These are phyloP conservation scores for Nemania abortiva DNA, from an alignment of 2,329 filamentous ascomycete genomes.

Conservation along the genomic window DNA sequence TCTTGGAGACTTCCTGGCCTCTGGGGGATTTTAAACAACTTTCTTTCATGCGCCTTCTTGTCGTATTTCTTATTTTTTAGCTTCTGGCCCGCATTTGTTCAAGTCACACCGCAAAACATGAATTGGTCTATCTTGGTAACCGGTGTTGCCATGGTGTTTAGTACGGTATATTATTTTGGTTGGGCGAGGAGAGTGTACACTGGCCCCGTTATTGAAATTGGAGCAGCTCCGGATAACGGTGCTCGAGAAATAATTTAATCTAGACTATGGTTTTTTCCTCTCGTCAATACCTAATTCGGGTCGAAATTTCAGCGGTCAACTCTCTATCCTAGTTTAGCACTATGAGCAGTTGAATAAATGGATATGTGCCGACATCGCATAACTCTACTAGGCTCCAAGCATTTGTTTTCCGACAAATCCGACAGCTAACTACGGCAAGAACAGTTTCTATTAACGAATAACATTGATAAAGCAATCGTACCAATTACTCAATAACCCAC, in stretches of 20 bases:
- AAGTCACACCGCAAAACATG: slow-evolving; percentile 40
- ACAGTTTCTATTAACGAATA: too few relatives aligned
- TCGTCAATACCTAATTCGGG: too few relatives aligned
- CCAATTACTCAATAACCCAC: too few relatives aligned
- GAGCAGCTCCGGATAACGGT: background rate
- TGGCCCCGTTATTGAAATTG: slow-evolving; percentile 39
- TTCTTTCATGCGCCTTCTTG: slow-evolving; percentile 38
- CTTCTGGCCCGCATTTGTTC: slow-evolving; percentile 41
- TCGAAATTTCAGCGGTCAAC: too few relatives aligned
- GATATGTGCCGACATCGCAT: too few relatives aligned
- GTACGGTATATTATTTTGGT: slow-evolving; percentile 40
- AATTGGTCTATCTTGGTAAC: slow-evolving; percentile 41
- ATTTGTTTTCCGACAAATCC: too few relatives aligned
- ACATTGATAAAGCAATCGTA: too few relatives aligned
- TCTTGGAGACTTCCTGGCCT: slow-evolving; percentile 40
- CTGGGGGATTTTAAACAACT: slow-evolving; percentile 39
- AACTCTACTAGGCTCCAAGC: too few relatives aligned
- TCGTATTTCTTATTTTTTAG: slow-evolving; percentile 43
- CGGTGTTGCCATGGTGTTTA: slow-evolving; percentile 40
- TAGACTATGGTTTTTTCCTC: too few relatives aligned
- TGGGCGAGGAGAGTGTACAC: slow-evolving; percentile 40
- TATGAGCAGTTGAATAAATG: too few relatives aligned
- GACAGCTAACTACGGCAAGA: too few relatives aligned
- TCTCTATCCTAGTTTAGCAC: too few relatives aligned
- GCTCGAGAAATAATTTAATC: background rate